Evolutionary conservation across 371 early-diverging fungal genomes (phyloP), one percentile per base, ranked within the genome.

Genomic region (Saksenaea oblongispora): DNA sequence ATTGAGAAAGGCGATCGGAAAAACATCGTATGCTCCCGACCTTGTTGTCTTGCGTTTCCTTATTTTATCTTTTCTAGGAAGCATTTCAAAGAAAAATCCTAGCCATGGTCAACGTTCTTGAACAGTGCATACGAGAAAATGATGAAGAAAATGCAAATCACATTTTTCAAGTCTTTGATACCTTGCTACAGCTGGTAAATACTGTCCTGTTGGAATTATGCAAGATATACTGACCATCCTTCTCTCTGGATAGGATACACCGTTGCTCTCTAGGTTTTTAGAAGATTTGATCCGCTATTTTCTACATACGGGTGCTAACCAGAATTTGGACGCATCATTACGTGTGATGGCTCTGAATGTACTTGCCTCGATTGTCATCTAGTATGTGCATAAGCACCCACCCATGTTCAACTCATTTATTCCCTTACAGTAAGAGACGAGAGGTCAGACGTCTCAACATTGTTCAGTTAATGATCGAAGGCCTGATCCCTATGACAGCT

Each of bases 81-180:
- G 58, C 62, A 0, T 66, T 66, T 53, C 57, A 54, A 39, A 54
- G 61, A 54, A 80, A 91, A 58, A 78, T 95, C 34, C 96, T 96
- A 11, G 67, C 84, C 42, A 94, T 96, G 93, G 93, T 93, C 55
- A 82, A 79, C 42, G 93, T 94, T 1, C 80, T 95, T 54, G 88
- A 92, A 62, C 85, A 89, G 51, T 87, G 89, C 64, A 67, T 96
- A 34, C 83, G 69, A 47, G 79, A 80, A 13, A 82, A 75, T 24
- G 92, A 95, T 63, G 93, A 91, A 61, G 88, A 88, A 35, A 84
- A 76, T 26, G 88, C 91, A n/a, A 76, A 79, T 51, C 84, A 87
- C 54, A 90, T 93, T 54, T 91, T 95, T 60, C 95, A 93, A 62
- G 92, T 95, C 8, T 90, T 95, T 60, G 93, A 94, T 64, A 76